These are phyloP conservation scores for Wallacemonas sp. DNA, from an alignment of 208 protist genomes.

Conservation along the genomic window DNA sequence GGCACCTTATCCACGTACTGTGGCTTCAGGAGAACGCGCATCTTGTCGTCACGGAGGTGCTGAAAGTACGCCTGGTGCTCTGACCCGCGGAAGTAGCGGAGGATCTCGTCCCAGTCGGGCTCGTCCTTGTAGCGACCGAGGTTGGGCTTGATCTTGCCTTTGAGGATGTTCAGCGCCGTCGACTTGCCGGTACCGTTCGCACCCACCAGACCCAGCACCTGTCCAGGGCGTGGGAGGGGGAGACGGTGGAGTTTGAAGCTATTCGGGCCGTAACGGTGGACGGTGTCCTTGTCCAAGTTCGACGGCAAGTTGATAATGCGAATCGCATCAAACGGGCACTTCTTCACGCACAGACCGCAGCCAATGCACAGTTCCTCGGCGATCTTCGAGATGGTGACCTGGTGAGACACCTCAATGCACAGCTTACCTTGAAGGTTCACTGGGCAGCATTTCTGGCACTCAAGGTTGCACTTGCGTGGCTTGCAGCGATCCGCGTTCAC, in stretches of 20 bases:
- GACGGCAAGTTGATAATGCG: slow-evolving; percentile 99
- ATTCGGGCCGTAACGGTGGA: slow-evolving; percentile 99
- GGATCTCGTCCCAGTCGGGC: slow-evolving; percentile 98
- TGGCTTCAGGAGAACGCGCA: slow-evolving; percentile 98
- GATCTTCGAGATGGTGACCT: slow-evolving; percentile 95
- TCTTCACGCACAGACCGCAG: slow-evolving; percentile 99
- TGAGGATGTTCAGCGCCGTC: slow-evolving; percentile 99
- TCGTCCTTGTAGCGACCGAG: slow-evolving; percentile 95
- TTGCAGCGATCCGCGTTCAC: slow-evolving; percentile 99
- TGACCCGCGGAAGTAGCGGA: slow-evolving; percentile 98
- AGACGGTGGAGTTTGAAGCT: slow-evolving; percentile 99
- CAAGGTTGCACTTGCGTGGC: slow-evolving; percentile 98
- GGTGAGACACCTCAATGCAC: slow-evolving; percentile 99
- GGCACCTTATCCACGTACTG: slow-evolving; percentile 99
- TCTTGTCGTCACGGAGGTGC: slow-evolving; percentile 97
- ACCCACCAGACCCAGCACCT: slow-evolving; percentile 99
- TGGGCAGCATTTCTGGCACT: slow-evolving; percentile 99
- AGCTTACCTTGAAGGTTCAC: slow-evolving; percentile 98
- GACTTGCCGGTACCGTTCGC: slow-evolving; percentile 99
- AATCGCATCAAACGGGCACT: slow-evolving; percentile 99
- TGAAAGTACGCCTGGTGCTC: slow-evolving; percentile 99
- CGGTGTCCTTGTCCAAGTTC: slow-evolving; percentile 96
- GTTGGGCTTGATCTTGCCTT: slow-evolving; percentile 99
- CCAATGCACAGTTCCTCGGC: slow-evolving; percentile 99
- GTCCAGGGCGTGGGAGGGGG: slow-evolving; percentile 97